phyloP scores from a whole-genome alignment of 257 asterid species.

The Solanum phureja region DNA sequence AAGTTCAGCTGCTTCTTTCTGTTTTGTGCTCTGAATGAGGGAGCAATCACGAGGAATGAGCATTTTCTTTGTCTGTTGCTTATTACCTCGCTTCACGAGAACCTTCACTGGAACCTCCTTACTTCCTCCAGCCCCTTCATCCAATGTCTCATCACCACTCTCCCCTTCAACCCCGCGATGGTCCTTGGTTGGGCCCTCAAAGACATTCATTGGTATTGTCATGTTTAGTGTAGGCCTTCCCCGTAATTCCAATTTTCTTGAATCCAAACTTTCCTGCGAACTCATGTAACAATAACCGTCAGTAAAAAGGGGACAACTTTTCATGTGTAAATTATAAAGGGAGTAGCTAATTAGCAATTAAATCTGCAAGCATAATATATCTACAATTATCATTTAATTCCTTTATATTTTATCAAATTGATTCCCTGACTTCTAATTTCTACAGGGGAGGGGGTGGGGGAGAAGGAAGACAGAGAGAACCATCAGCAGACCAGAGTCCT shows the following conservation, averaged over 20 bases:
- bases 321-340: not conserved
- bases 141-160: constrained; percentile 82
- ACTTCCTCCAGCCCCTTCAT: constrained; percentile 59
- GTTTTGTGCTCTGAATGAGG: constrained; percentile 88
- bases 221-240: constrained; percentile 82
- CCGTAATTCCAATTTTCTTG: constrained; percentile 81
- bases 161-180: constrained; percentile 68
- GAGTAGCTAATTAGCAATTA: not conserved
- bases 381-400: not conserved
- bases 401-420: not conserved
- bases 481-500: not conserved
- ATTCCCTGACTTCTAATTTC: not conserved
- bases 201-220: constrained; percentile 86
- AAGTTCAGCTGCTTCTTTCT: constrained; percentile 97
- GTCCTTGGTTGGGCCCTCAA: constrained; percentile 72
- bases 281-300: not conserved
- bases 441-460: not conserved
- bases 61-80: constrained; percentile 91
- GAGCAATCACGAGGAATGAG: constrained; percentile 83
- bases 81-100: constrained; percentile 91
- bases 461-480: not conserved
- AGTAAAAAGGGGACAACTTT: not conserved
- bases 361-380: not conserved
- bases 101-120: constrained; percentile 86
- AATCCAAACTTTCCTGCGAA: constrained; percentile 96